Base-by-base conservation (phyloP, 257 asterid genomes). In the Solanum appendiculatum region DNA sequence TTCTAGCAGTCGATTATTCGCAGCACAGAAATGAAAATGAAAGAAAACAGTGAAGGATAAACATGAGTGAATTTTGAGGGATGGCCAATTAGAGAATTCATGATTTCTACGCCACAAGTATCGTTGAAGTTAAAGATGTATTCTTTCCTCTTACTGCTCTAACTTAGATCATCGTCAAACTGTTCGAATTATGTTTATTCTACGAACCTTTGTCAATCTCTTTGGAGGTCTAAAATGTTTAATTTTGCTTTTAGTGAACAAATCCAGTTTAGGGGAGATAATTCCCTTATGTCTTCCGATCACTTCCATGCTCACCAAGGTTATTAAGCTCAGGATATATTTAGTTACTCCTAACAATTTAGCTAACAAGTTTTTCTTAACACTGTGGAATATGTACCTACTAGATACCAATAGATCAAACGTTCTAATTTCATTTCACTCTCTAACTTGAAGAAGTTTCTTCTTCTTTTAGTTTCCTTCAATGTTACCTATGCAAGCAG, bases 401-500 rank as follows among this genome's bases (percentile, higher is more conserved):
- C 54, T 74, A 74, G 0, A 11, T 37, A 1, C 6, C 33, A 74
- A 10, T 23, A 74, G 82, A 74, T 12, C 2, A 13, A 12, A 21
- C 11, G 11, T 73, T 73, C 16, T 73, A 10, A 37, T 36, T 37
- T 36, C 31, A 37, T 37, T 33, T 23, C 82, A 73, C 51, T 37
- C 82, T 2, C 31, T 81, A 20, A 48, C 31, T 31, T 20, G 4
- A 37, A 48, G 31, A 48, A 29, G 60, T n/a, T 75, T 29, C 60
- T 23, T 44, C 21, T 85, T 72, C n/a, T 21, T 88, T 51, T 89
- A 95, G 99, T 92, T 92, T 89, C 94, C 93, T 72, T 88, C 93
- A 12, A 90, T 93, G 95, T 73, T 94, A 74, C 37, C 94, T 29
- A 25, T 92, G 88, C 98, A 91, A 90, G 94, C 91, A 90, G 90